Conservation (phyloP, 1,139 yeast species). For the Lizanozyma gosingica region DNA sequence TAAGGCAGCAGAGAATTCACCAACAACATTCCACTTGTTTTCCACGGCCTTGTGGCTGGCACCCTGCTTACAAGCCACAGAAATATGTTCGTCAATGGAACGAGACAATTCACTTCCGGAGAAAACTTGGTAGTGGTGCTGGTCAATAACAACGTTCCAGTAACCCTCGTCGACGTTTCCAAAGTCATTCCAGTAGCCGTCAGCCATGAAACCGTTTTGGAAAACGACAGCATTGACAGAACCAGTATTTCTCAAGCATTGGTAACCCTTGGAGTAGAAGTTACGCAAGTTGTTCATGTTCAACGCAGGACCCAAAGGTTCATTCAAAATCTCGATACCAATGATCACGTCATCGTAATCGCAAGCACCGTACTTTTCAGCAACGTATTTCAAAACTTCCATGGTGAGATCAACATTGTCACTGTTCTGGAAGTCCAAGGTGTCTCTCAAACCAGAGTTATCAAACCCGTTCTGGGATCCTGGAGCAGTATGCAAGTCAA, state of each 20-base stretch:
- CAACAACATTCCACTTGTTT: conserved; percentile 67
- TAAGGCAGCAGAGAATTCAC: conserved; percentile 93
- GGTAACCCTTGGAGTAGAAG: conserved; percentile 51
- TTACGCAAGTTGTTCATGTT: conserved; percentile 50
- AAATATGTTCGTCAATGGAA: conserved; percentile 51
- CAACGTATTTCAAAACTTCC: conserved; percentile 38
- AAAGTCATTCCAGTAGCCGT: conserved; percentile 53
- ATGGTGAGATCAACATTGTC: conserved; percentile 44
- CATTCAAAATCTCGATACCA: conserved; percentile 83
- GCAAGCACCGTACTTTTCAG: conserved; percentile 57
- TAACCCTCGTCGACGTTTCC: conserved; percentile 34
- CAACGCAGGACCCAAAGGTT: conserved; percentile 71
- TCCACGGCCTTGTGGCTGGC: conserved; percentile 30
- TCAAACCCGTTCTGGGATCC: conserved; percentile 98
- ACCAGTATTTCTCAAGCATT: conserved; percentile 36
- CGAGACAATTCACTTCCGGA: conserved; percentile 49
- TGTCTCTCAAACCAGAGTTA: conserved; percentile 81
- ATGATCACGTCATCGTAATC: conserved; percentile 63
- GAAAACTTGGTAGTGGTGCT: conserved; percentile 89
- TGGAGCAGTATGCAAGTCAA: conserved; percentile 92
- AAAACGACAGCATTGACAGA: conserved; percentile 46
- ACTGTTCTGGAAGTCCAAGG: conserved; percentile 46
- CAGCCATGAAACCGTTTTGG: conserved; percentile 67
- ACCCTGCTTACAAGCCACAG: conserved; percentile 59
- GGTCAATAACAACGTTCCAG: conserved; percentile 74